Base-by-base conservation (phyloP, 805 yeast species). In the Tetrapisispora namnaoensis region DNA sequence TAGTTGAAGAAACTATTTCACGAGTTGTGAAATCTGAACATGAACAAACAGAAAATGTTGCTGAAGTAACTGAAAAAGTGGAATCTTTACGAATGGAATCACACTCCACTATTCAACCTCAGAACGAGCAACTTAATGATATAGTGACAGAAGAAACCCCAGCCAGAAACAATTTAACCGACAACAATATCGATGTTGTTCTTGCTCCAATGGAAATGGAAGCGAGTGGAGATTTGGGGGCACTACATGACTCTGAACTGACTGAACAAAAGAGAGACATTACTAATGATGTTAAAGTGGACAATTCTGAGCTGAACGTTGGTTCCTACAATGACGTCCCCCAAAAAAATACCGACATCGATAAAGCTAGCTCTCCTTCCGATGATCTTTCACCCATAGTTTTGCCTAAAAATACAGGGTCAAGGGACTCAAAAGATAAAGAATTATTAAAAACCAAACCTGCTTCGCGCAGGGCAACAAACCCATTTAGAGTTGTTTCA, bases 401-500 rank as follows among this genome's bases (percentile, higher is more conserved):
- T 5, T 18, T 47, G 2, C 47, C 46, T 14, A 47, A 47, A 17
- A 43, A 38, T 7, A 47, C 39, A 17, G 36, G 30, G 14, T 20
- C 28, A 46, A 20, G 7, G 4, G 9, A n/a, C 2, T n/a, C 36
- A 3, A 20, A 22, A 2, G 32, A 30, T n/a, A 16, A 3, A 5
- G 20, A 39, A 20, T 9, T 2, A 13, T 22, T 6, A 6, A 8
- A 37, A 1, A 27, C 10, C 9, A 34, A 30, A 21, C n/a, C 28
- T 13, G 11, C 32, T 3, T 13, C 27, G 4, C 53, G 55, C 40
- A 59, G 61, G 24, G 52, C 55, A 8, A 51, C 57, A 3, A 61
- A 57, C 46, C 67, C 69, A 22, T 66, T 66, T 53, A 55, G 69
- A 36, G 70, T 66, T 14, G 56, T 66, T 2, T 65, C 69, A 3